Conservation (phyloP, 768 basidiomycete genomes). For the Ramaria sp. region DNA sequence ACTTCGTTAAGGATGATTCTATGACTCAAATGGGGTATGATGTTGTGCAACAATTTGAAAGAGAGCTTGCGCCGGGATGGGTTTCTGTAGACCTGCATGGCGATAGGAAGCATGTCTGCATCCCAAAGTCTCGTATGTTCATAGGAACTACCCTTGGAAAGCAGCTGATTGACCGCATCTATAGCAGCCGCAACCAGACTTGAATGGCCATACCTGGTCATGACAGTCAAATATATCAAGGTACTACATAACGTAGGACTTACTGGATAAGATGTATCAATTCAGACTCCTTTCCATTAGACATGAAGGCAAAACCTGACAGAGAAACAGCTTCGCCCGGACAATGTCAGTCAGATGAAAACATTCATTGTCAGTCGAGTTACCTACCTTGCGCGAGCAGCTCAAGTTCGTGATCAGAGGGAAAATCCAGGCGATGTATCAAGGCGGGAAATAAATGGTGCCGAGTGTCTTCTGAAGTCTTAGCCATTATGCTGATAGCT, state of each 20-base stretch:
- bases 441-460: conserved; percentile 12
- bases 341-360: too few relatives aligned
- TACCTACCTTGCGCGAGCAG: conserved; percentile 12
- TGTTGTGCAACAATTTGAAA: conserved; percentile 11
- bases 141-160: conserved; percentile 11
- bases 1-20: conserved; percentile 11
- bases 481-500: conserved; percentile 13
- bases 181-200: conserved; percentile 10
- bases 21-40: conserved; percentile 12
- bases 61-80: conserved; percentile 10
- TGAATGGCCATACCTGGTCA: conserved; percentile 8
- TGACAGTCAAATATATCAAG: neutral
- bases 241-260: neutral
- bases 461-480: conserved; percentile 13
- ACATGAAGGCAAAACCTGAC: conserved; percentile 13
- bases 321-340: conserved; percentile 14
- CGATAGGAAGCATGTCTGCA: conserved; percentile 11
- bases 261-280: conserved; percentile 12
- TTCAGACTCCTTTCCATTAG: conserved; percentile 11
- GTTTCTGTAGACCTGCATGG: conserved; percentile 7
- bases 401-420: conserved; percentile 6
- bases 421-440: conserved; percentile 11
- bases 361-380: neutral
- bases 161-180: conserved; percentile 10
- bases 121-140: conserved; percentile 13